Evolutionary conservation across 1,284 basidiomycete genomes (phyloP).

Genomic region (Mycena citricolor): DNA sequence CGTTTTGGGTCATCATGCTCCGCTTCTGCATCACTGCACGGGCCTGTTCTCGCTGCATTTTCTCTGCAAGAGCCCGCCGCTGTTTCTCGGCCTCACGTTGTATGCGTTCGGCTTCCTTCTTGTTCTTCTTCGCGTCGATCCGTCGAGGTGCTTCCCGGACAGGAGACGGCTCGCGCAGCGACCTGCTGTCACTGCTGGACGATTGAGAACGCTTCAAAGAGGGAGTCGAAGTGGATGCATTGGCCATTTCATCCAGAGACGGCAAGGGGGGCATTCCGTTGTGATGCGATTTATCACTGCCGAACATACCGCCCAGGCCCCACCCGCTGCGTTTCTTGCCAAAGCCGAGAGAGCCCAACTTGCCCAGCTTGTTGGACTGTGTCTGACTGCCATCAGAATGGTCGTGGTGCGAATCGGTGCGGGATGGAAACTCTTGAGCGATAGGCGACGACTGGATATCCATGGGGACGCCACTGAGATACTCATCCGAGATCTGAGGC

Average conservation of each 20-base stretch:
- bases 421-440: constrained; percentile 47
- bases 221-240: constrained; percentile 52
- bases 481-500: constrained; percentile 43
- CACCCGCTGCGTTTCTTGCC: constrained; percentile 67
- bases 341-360: constrained; percentile 54
- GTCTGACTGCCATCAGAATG: constrained; percentile 30
- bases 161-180: constrained; percentile 54
- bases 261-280: constrained; percentile 60
- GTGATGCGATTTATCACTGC: constrained; percentile 68
- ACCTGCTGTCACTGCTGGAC: constrained; percentile 71
- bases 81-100: constrained; percentile 88
- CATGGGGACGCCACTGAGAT: constrained; percentile 47
- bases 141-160: constrained; percentile 38
- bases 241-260: constrained; percentile 61
- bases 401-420: constrained; percentile 38
- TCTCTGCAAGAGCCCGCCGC: constrained; percentile 76
- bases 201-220: constrained; percentile 88
- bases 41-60: constrained; percentile 80
- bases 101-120: constrained; percentile 86
- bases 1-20: constrained; percentile 66
- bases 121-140: constrained; percentile 78
- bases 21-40: constrained; percentile 96
- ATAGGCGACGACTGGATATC: constrained; percentile 54
- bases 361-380: constrained; percentile 52
- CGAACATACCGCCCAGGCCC: constrained; percentile 69